A percentile compares a stretch with the other conserved stretches of the same genome.
These are phyloP conservation scores for Rhodofomes roseus DNA, from an alignment of 1,284 basidiomycete genomes.

Conservation along the genomic window DNA sequence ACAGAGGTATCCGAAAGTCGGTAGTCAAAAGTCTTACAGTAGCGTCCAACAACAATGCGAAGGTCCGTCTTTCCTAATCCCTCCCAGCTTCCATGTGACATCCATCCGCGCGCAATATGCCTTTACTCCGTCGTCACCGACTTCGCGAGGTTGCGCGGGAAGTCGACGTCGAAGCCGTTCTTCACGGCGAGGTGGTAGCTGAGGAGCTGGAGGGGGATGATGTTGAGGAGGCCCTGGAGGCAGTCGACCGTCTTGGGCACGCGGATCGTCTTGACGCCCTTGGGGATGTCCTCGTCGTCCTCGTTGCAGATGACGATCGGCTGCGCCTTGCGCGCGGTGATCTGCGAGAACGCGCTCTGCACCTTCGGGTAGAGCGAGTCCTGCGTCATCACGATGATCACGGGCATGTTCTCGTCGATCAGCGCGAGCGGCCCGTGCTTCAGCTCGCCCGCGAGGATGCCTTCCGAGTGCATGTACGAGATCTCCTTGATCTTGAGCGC, in stretches of 20 bases:
- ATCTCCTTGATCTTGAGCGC: constrained; percentile 99
- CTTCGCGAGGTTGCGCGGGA: constrained; percentile 95
- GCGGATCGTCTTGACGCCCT: constrained; percentile 81
- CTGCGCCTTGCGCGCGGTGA: constrained; percentile 94
- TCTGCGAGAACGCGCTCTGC: constrained; percentile 92
- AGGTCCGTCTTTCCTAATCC: neutral
- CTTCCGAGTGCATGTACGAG: constrained; percentile 89
- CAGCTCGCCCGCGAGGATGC: constrained; percentile 96
- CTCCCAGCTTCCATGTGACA: neutral
- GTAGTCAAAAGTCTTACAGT: constrained; percentile 4
- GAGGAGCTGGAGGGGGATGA: constrained; percentile 94
- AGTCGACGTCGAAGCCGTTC: constrained; percentile 97
- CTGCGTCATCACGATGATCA: constrained; percentile 98
- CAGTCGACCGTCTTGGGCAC: constrained; percentile 95
- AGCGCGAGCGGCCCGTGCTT: constrained; percentile 98
- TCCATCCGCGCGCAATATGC: neutral
- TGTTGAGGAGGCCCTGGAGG: constrained; percentile 94
- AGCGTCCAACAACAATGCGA: constrained; percentile 1
- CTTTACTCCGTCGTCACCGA: constrained; percentile 80
- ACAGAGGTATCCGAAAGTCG: neutral
- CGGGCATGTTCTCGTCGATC: constrained; percentile 97
- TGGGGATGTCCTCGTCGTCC: constrained; percentile 79
- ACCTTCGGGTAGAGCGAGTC: constrained; percentile 99
- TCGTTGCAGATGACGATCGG: constrained; percentile 98
- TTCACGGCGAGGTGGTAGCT: constrained; percentile 96